Evolutionary conservation across 2,329 filamentous ascomycete species (phyloP).

Genomic region (Aspergillus candidus): DNA sequence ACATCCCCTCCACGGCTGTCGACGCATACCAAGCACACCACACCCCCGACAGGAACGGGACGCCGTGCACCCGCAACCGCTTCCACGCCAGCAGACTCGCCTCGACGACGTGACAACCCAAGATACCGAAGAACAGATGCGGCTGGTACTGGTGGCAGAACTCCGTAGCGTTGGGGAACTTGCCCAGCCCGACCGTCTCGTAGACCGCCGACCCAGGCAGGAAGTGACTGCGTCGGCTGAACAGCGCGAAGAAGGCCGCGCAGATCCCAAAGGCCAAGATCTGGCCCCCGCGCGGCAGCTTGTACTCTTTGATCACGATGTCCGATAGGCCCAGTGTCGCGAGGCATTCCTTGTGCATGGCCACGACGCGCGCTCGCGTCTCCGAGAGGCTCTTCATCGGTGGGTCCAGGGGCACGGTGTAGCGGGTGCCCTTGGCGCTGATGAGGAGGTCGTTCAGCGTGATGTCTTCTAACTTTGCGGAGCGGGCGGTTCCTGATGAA

Average conservation of each 20-base stretch:
- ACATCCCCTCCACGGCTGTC: constrained; percentile 49
- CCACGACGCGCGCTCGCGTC: constrained; percentile 62
- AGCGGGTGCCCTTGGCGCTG: constrained; percentile 43
- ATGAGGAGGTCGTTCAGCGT: constrained; percentile 59
- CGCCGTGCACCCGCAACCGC: constrained; percentile 47
- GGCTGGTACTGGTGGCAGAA: constrained; percentile 57
- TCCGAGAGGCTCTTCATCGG: constrained; percentile 64
- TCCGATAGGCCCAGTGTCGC: constrained; percentile 55
- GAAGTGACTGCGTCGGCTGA: constrained; percentile 48
- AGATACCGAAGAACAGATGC: constrained; percentile 52
- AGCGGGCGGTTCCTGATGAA: constrained; percentile 49
- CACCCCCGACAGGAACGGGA: constrained; percentile 42
- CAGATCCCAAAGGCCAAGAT: constrained; percentile 52
- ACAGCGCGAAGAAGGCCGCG: constrained; percentile 49
- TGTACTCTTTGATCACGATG: constrained; percentile 49
- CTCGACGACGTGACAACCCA: constrained; percentile 63
- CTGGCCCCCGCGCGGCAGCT: constrained; percentile 48
- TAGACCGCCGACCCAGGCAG: constrained; percentile 48
- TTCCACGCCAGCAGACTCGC: constrained; percentile 41
- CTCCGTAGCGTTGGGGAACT: constrained; percentile 53
- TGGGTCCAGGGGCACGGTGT: constrained; percentile 60
- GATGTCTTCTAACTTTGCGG: constrained; percentile 60
- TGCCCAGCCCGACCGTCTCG: constrained; percentile 41
- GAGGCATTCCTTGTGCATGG: constrained; percentile 61
- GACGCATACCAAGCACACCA: constrained; percentile 53